Evolutionary conservation across 768 basidiomycete species (phyloP), one percentile per base, ranked within the genome.

Genomic region (Phanerochaete carnosa): DNA sequence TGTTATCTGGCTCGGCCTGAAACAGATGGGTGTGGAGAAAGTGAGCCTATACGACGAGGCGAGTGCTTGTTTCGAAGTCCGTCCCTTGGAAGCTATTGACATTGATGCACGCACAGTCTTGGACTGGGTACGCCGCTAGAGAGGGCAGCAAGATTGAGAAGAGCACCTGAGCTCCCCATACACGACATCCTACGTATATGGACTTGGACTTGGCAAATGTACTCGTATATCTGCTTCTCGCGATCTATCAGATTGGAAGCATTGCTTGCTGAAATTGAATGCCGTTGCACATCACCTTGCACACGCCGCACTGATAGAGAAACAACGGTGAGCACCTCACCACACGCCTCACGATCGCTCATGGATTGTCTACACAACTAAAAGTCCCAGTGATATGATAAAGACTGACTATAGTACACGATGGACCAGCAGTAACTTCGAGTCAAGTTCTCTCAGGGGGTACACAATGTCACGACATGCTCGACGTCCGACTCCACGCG

Each of bases 21-120:
- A 90, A 71, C 68, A 90, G 37, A 67, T 94, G 49, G 87, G 85
- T 15, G 83, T 83, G 4, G 72, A 82, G 56, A 76, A 78, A 25
- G 76, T 89, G 43, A 83, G 82, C n/a, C 73, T 98, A 12, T 99
- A 98, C 69, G 97, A 99, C 66, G 97, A 99, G 85, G 95, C 96
- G 69, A 54, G 85, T 62, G 9, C 35, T 19, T 11, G 33, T 26
- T 37, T 43, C 29, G 2, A 33, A 33, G 7, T n/a, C 7, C 19
- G 19, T 19, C n/a, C 7, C 30, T n/a, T 12, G 7, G 2, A 4
- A 33, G n/a, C 29, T 32, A 4, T 32, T 52, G 19, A 52, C 30
- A 33, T 32, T 19, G 30, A 23, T 47, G 13, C 22, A n/a, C 39
- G 56, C 39, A 37, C 65, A 96, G 95, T 94, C 92, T 29, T 98